Evolutionary conservation across 306 rosid species (phyloP).

Genomic region (Glycyrrhiza uralensis): DNA sequence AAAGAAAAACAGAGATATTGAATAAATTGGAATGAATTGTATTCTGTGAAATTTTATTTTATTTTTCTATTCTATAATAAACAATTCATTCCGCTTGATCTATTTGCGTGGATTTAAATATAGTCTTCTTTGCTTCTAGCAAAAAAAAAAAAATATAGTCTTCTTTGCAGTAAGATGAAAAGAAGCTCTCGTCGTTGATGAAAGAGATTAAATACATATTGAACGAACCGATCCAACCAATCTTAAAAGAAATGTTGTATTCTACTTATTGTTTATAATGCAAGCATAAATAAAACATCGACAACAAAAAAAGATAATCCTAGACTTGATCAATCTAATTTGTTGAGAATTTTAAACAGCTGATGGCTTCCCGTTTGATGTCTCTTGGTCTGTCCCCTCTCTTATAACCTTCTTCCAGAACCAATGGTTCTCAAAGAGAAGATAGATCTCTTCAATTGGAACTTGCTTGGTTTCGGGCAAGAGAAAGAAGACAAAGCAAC

Average conservation of each 20-base stretch:
- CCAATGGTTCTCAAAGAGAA: conserved; percentile 83
- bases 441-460: conserved; percentile 89
- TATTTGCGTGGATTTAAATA: too few relatives aligned
- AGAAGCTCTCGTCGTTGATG: too few relatives aligned
- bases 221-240: too few relatives aligned
- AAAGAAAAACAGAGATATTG: background rate
- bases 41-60: too few relatives aligned
- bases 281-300: conserved; percentile 15
- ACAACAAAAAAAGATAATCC: background rate
- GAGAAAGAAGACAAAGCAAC: conserved; percentile 69
- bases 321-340: conserved; percentile 18
- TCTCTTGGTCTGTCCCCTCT: conserved; percentile 18
- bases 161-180: too few relatives aligned
- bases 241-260: background rate
- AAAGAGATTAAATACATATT: too few relatives aligned
- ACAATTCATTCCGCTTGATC: too few relatives aligned
- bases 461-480: conserved; percentile 94
- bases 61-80: too few relatives aligned
- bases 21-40: background rate
- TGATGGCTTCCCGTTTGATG: conserved; percentile 31
- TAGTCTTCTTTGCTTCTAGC: too few relatives aligned
- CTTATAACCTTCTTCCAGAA: conserved; percentile 66
- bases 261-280: background rate
- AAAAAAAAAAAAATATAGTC: too few relatives aligned
- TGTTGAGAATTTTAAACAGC: conserved; percentile 16